Percentiles rank a stretch among this genome's conserved stretches.
Conservation (phyloP, 495 filamentous ascomycete genomes). For the Trichoderma erinaceum region DNA sequence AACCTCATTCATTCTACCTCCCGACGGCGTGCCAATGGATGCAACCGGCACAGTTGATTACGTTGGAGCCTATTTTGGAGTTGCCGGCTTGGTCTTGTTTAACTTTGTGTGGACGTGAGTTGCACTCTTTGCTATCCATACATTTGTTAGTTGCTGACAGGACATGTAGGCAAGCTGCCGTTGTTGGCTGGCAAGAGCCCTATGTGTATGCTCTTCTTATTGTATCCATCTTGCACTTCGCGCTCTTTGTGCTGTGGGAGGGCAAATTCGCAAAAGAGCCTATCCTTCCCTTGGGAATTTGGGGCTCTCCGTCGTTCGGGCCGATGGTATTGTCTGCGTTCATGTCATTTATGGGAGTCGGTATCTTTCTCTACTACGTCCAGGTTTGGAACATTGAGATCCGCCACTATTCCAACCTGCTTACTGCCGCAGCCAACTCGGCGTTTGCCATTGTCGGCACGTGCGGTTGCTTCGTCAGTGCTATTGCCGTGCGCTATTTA, state of each 20-base stretch:
- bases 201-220: conserved; percentile 43
- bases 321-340: conserved; percentile 43
- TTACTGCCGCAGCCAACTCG: not conserved
- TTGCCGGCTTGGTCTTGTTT: not conserved
- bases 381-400: conserved; percentile 3
- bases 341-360: conserved; percentile 47
- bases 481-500: conserved; percentile 17
- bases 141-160: conserved; percentile 5
- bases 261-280: conserved; percentile 34
- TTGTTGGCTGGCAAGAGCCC: conserved; percentile 41
- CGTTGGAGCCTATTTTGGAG: conserved; percentile 40
- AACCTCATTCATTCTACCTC: conserved; percentile 31
- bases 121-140: not conserved
- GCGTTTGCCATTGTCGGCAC: not conserved
- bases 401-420: not conserved
- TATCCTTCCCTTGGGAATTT: conserved; percentile 48
- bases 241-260: conserved; percentile 44
- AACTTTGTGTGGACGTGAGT: not conserved
- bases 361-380: conserved; percentile 45
- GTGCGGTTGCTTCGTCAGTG: not conserved
- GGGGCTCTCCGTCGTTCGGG: conserved; percentile 43
- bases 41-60: conserved; percentile 42
- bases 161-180: conserved; percentile 42
- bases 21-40: conserved; percentile 34
- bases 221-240: conserved; percentile 36